Base-by-base conservation (phyloP, 495 filamentous ascomycete species). In the Neurospora intermedia region DNA sequence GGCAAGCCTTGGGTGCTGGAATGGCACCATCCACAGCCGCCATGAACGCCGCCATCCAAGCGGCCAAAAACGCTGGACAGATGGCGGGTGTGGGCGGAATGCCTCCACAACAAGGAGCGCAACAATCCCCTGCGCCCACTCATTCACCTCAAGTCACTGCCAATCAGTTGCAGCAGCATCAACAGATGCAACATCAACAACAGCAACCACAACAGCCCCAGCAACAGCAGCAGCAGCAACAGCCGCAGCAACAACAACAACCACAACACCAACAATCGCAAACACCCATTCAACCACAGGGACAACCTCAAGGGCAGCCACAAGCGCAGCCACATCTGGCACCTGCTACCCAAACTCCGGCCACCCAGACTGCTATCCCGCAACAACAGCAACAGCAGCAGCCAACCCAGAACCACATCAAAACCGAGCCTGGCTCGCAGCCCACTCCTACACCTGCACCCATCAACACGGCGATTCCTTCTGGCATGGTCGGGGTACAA, bases 31-130 rank as follows among this genome's bases (percentile, higher is more conserved):
- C 74, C 11, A 78, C 82, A 10, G 80, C 83, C 23, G 78, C 83
- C 39, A 80, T 87, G 38, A 86, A 83, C 76, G 85, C 85, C 10
- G 86, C 85, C 35, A 83, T 87, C 74, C 85, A 87, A 72, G 84
- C 84, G 10, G 86, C 85, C 54, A 85, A 86, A 78, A 86, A 83
- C 39, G 76, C 75, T 20, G 80, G 74, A 71, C 81, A 81, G 27
- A 73, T 76, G 73, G 43, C 79, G 6, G 79, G 76, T 2, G 69
- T 76, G 27, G 79, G 78, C 35, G 75, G 73, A 4, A 59, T 77
- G n/a, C 71, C 71, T 1, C 70, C 72, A 18, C 73, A 73, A 59
- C 43, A 66, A 43, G 74, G 74, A 70, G 71, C 46, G 6, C 71
- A 46, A 27, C 69, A 54, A 35, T 23, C 62, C 2, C 74, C 72